A percentile compares a stretch with the other conserved stretches of the same genome.
Evolutionary conservation across 2,329 filamentous ascomycete species (phyloP).

Genomic region (Onygena corvina): DNA sequence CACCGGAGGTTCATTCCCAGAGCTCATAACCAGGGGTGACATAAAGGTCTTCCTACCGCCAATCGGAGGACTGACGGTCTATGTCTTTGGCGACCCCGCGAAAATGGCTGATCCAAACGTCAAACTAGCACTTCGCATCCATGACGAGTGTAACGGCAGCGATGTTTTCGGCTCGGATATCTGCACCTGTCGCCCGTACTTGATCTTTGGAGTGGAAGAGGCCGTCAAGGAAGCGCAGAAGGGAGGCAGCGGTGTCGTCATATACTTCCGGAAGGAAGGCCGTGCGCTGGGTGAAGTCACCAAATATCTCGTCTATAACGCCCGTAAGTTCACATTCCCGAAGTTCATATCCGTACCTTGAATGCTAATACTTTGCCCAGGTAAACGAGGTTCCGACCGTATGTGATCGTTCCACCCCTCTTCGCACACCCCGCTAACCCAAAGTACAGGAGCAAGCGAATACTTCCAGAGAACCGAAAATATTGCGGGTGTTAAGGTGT

Average conservation of each 20-base stretch:
- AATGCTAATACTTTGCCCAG: conserved; percentile 26
- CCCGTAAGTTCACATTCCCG: conserved; percentile 30
- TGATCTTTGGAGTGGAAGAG: conserved; percentile 94
- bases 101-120: conserved; percentile 83
- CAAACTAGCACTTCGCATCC: conserved; percentile 70
- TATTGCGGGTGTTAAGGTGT: conserved; percentile 79
- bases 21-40: conserved; percentile 86
- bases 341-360: not conserved
- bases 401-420: conserved; percentile 15
- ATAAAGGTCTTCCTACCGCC: conserved; percentile 94
- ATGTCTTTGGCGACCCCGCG: conserved; percentile 89
- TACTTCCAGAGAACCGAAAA: conserved; percentile 98
- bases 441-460: conserved; percentile 69
- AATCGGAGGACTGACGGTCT: conserved; percentile 89
- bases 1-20: conserved; percentile 89
- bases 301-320: conserved; percentile 61
- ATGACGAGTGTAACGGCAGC: conserved; percentile 84
- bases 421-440: conserved; percentile 59
- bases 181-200: conserved; percentile 82
- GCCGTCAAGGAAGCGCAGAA: conserved; percentile 94
- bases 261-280: conserved; percentile 97
- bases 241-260: conserved; percentile 85
- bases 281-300: conserved; percentile 89
- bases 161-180: conserved; percentile 98
- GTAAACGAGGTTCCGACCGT: conserved; percentile 24